phyloP scores from a whole-genome alignment of 108 stramenopile species.

The Cyclotella choctawhatcheeana region DNA sequence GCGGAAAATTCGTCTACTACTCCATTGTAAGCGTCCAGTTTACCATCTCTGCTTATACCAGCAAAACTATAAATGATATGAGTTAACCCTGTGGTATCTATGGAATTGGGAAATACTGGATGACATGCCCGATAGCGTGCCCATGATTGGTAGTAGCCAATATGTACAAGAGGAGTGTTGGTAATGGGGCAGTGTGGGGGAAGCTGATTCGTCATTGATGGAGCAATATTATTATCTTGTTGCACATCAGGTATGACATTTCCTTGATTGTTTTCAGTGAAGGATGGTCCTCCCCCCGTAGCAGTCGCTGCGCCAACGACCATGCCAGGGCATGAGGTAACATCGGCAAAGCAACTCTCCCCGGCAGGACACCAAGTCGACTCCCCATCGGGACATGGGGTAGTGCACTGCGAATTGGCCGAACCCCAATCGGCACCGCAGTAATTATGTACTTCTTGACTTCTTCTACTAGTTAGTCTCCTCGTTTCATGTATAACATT shows the following conservation, averaged over 20 bases:
- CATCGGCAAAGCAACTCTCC: conserved; percentile 40
- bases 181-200: conserved; percentile 21
- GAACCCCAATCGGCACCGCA: conserved; percentile 28
- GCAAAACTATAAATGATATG: conserved; percentile 46
- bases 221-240: background rate
- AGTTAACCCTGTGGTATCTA: conserved; percentile 22
- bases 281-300: background rate
- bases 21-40: conserved; percentile 44
- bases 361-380: conserved; percentile 7
- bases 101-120: conserved; percentile 17
- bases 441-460: conserved; percentile 21
- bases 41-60: conserved; percentile 16
- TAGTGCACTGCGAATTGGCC: conserved; percentile 23
- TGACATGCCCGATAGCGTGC: conserved; percentile 35
- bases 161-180: conserved; percentile 10
- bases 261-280: background rate
- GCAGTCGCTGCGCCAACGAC: background rate
- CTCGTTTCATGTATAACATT: background rate
- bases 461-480: background rate
- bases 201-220: background rate
- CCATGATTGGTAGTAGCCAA: conserved; percentile 51
- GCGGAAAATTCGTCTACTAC: conserved; percentile 20
- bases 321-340: conserved; percentile 31
- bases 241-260: background rate
- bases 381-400: conserved; percentile 23